Base-by-base conservation (phyloP, 148 eudicot species). In the Rhododendron kiyosumense region DNA sequence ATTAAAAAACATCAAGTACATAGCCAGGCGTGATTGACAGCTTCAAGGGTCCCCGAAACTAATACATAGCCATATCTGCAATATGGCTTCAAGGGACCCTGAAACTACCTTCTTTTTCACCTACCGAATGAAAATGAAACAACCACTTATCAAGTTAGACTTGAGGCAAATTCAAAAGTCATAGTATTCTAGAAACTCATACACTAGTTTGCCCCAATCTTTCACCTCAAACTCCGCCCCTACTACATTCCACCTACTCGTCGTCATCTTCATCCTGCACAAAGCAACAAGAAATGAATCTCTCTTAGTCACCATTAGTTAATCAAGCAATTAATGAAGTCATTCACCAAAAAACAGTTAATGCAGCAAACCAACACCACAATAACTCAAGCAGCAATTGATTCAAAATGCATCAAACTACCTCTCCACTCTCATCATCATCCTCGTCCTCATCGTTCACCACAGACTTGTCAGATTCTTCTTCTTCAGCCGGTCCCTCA, bases 381-480 rank as follows among this genome's bases (percentile, higher is more conserved):
- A 71, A 30, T 71, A 71, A 71, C 36, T 30, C 7, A 67, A 26
- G 13, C 59, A 54, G 0, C 2, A 13, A 30, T 28, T 69, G 36
- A 30, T 11, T 28, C 75, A 69, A 61, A 69, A 4, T 28, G n/a
- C 1, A 71, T 30, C 76, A 69, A 69, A 30, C 76, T 14, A 89
- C 89, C 91, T 88, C 90, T 41, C 73, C 89, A 63, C 88, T 78
- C 78, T 83, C 85, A 20, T 85, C 92, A 13, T 90, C 90, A 1
- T 87, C 89, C 17, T 85, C 89, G 1, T 87, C 87, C n/a, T 87
- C 92, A 34, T 89, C 89, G 13, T 87, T 86, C 79, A 91, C 91
- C 82, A 87, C 91, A 0, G 92, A 90, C 82, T 90, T 90, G 84
- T 90, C 92, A 57, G 92, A 91, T 52, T 89, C 92, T 54, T 91